phyloP scores from a whole-genome alignment of 495 filamentous ascomycete genomes.

The Daldinia bambusicola region DNA sequence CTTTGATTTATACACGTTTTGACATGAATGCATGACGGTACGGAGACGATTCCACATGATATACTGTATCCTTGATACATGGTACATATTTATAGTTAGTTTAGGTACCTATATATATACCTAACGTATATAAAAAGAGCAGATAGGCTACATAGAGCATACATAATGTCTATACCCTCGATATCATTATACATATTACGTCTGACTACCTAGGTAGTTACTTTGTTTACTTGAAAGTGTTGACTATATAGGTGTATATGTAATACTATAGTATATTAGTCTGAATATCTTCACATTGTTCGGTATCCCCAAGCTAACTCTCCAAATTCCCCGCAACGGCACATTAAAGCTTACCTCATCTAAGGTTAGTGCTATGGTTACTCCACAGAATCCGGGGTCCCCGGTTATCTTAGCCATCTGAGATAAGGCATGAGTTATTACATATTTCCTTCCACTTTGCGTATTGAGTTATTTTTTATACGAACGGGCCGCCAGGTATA shows the following conservation, averaged over 20 bases:
- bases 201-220: too few species aligned
- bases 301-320: background rate
- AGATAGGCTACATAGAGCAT: constrained; percentile 6
- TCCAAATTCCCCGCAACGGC: background rate
- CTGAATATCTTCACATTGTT: background rate
- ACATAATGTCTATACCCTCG: constrained; percentile 9
- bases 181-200: too few species aligned
- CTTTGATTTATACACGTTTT: constrained; percentile 6
- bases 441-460: too few species aligned
- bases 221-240: too few species aligned
- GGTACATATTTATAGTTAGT: constrained; percentile 11
- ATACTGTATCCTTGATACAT: constrained; percentile 6
- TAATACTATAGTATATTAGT: too few species aligned
- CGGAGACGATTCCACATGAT: background rate
- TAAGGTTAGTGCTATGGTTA: background rate
- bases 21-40: constrained; percentile 10
- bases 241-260: too few species aligned
- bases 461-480: too few species aligned
- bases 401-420: background rate
- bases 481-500: too few species aligned
- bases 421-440: background rate
- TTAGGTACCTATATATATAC: background rate
- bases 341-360: constrained; percentile 1
- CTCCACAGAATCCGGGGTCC: background rate
- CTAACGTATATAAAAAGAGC: background rate